Evolutionary conservation across 805 yeast genomes (phyloP).

Genomic region (Starmerella bacillaris): DNA sequence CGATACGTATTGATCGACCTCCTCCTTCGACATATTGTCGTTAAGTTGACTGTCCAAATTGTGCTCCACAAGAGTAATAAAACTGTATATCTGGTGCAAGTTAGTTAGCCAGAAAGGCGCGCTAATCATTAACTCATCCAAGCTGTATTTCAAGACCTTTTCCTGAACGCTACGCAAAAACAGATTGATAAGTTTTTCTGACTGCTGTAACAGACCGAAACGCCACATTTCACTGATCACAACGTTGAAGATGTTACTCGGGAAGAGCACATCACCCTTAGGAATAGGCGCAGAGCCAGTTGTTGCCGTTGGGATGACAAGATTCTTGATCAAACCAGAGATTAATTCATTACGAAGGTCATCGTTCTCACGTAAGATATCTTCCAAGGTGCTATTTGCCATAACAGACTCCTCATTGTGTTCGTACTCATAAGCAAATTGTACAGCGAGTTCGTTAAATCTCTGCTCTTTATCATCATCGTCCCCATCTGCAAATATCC

Average conservation of each 20-base stretch:
- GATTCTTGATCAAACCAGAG: conserved; percentile 43
- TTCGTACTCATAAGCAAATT: conserved; percentile 3
- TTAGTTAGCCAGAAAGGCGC: conserved; percentile 97
- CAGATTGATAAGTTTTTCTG: conserved; percentile 79
- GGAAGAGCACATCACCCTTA: conserved; percentile 83
- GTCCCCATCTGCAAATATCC: neutral
- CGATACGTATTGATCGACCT: conserved; percentile 74
- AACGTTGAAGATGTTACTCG: conserved; percentile 84
- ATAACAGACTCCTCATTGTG: conserved; percentile 15
- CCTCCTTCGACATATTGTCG: conserved; percentile 73
- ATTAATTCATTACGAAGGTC: conserved; percentile 16
- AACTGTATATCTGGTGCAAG: conserved; percentile 86
- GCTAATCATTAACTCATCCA: conserved; percentile 71
- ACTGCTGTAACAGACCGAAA: conserved; percentile 76
- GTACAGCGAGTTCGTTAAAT: neutral
- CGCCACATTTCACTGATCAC: conserved; percentile 97
- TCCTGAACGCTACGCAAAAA: conserved; percentile 74
- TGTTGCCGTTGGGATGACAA: conserved; percentile 50
- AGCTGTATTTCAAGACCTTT: conserved; percentile 60
- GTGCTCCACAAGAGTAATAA: conserved; percentile 81
- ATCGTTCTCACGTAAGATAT: conserved; percentile 21
- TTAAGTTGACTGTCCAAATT: conserved; percentile 74
- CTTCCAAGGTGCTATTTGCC: conserved; percentile 31
- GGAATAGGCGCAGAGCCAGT: conserved; percentile 36
- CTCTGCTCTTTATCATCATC: neutral